Conservation (phyloP, 78 protist genomes). For the Pigoraptor vietnamica region DNA sequence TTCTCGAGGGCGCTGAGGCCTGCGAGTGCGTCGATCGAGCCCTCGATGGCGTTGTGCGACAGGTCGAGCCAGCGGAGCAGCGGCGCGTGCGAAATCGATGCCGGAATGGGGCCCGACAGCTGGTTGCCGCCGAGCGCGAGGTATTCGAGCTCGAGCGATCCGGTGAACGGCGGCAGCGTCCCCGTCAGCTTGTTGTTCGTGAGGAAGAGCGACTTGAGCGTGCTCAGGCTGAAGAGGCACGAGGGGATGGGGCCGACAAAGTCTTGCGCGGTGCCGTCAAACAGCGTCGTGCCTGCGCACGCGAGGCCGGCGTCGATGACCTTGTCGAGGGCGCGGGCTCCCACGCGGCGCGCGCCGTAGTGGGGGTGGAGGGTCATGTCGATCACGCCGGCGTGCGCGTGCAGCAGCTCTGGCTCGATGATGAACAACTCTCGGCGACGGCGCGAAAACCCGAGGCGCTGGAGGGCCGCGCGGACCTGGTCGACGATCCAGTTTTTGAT, state of each 20-base stretch:
- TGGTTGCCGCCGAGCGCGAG: not conserved
- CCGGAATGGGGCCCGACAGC: not conserved
- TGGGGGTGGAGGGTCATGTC: not conserved
- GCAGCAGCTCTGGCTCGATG: not conserved
- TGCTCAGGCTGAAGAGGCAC: not conserved
- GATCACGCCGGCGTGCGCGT: not conserved
- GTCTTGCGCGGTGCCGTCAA: not conserved
- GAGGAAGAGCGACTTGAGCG: not conserved
- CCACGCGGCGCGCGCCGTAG: not conserved
- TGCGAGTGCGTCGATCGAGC: not conserved
- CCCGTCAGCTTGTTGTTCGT: not conserved
- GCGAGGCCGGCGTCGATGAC: not conserved
- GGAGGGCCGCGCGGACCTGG: not conserved
- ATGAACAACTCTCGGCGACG: not conserved
- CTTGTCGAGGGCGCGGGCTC: not conserved
- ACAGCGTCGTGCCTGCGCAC: not conserved
- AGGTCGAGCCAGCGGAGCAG: not conserved
- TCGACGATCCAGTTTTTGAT: not conserved
- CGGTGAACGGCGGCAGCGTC: not conserved
- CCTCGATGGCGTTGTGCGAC: not conserved
- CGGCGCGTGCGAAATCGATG: not conserved
- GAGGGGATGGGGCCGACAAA: not conserved
- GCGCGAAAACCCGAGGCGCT: not conserved
- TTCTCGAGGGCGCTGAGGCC: not conserved
- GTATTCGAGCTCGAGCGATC: not conserved